Conservation (phyloP, 2,329 filamentous ascomycete genomes). For the Trichoderma aggressivum region DNA sequence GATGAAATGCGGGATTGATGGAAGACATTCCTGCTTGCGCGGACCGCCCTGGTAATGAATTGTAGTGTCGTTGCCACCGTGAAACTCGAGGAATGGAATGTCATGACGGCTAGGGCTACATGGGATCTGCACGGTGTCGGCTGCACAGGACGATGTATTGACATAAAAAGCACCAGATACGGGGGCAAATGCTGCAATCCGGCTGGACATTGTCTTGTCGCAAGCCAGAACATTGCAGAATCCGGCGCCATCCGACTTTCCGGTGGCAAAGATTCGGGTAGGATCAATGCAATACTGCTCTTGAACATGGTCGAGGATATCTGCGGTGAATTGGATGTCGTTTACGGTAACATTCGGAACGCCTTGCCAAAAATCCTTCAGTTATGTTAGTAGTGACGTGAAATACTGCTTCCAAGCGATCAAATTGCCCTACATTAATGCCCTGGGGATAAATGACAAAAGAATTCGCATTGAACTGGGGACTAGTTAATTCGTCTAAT, state of each 20-base stretch:
- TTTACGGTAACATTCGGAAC: background rate
- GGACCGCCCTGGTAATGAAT: background rate
- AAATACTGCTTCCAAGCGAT: too few species aligned
- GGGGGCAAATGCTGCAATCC: background rate
- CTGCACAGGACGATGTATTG: background rate
- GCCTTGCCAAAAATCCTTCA: background rate
- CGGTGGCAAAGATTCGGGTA: background rate
- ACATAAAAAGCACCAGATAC: constrained; percentile 2
- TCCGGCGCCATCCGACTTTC: background rate
- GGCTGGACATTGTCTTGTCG: background rate
- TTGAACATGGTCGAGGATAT: constrained; percentile 1
- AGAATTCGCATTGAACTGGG: background rate
- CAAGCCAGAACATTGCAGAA: constrained; percentile 1
- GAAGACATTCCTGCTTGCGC: background rate
- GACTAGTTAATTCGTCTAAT: background rate
- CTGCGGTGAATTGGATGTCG: background rate
- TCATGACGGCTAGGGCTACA: background rate
- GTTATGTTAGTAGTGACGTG: background rate
- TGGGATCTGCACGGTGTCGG: background rate
- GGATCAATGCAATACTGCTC: background rate
- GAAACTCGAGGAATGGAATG: constrained; percentile 1
- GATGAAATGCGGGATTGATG: constrained; percentile 6
- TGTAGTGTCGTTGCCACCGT: background rate
- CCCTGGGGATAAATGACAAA: background rate
- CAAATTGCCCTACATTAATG: background rate